Base-by-base conservation (phyloP, 768 basidiomycete genomes). In the Tylopilus rubrobrunneus region DNA sequence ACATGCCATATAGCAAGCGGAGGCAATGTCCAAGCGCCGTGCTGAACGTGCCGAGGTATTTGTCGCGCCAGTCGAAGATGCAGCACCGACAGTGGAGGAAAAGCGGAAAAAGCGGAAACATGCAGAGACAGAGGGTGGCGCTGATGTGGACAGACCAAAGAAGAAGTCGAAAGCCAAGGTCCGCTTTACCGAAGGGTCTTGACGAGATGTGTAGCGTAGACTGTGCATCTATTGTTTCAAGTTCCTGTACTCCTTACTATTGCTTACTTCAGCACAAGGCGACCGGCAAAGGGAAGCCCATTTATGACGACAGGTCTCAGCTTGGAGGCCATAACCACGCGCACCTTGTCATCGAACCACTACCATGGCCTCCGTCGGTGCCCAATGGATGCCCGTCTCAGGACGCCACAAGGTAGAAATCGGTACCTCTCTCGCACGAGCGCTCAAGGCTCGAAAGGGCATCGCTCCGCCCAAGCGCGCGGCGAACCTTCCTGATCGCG, bases 31-130 rank as follows among this genome's bases (percentile, higher is more conserved):
- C 23, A 82, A 85, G 62, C 83, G 86, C 51, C 83, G 78, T 43
- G 87, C 84, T 23, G 85, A 90, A 68, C 86, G 97, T 21, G 90
- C 91, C 50, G 86, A 92, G 69, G 91, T 82, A 1, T 98, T 90
- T 52, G 77, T 94, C 44, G 91, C 94, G 2, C 97, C 97, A 2
- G 77, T 73, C n/a, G 96, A 99, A 69, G 74, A 74, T 21, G 80
- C 79, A 2, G 88, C 78, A 23, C 83, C 82, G 1, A 86, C 85
- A 1, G 83, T 93, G 15, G 87, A 87, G 67, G 86, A 92, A 67
- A 92, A 87, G 67, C 80, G 80, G 66, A 82, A 80, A 68, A 75
- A 73, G 59, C 82, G 72, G 45, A 71, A 68, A 52, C 78, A 76
- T 60, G 78, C 74, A 46, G 74, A 78, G 52, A 63, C 71, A 25